These are phyloP conservation scores for Stephanocyclus meneghinianus DNA, from an alignment of 352 stramenopile genomes.

Conservation along the genomic window DNA sequence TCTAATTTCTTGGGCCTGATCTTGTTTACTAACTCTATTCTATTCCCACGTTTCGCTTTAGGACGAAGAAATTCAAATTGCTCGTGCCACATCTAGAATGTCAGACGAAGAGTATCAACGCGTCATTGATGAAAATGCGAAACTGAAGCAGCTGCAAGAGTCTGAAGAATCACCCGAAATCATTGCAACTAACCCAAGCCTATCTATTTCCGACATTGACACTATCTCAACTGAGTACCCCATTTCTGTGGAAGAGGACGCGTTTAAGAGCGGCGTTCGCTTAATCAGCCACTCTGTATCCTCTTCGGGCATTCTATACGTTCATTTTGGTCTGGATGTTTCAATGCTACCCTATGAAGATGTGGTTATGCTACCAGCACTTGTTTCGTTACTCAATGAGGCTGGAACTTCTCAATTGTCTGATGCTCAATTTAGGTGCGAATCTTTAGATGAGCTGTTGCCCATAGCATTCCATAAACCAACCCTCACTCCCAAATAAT, in stretches of 20 bases:
- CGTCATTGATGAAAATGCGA: conserved; percentile 67
- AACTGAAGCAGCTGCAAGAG: conserved; percentile 72
- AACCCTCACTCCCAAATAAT: neutral
- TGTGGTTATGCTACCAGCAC: conserved; percentile 71
- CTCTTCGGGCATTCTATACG: conserved; percentile 80
- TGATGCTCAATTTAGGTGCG: conserved; percentile 46
- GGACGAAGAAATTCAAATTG: conserved; percentile 39
- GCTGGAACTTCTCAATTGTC: conserved; percentile 57
- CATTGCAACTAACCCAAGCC: conserved; percentile 65
- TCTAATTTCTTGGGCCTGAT: neutral
- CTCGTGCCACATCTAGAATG: conserved; percentile 43
- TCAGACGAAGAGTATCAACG: conserved; percentile 53
- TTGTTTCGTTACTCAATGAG: conserved; percentile 73
- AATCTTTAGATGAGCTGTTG: neutral
- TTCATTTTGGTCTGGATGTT: conserved; percentile 81
- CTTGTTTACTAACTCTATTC: neutral
- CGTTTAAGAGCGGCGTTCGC: conserved; percentile 52
- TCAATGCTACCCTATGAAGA: conserved; percentile 76
- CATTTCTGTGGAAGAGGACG: conserved; percentile 49
- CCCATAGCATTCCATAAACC: neutral
- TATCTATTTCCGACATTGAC: conserved; percentile 75
- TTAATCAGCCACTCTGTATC: conserved; percentile 67
- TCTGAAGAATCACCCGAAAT: conserved; percentile 72
- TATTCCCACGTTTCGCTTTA: conserved; percentile 25
- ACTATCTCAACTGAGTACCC: conserved; percentile 51